phyloP scores from a whole-genome alignment of 129 eudicot genomes.

The Rutidosis leptorrhynchoides region DNA sequence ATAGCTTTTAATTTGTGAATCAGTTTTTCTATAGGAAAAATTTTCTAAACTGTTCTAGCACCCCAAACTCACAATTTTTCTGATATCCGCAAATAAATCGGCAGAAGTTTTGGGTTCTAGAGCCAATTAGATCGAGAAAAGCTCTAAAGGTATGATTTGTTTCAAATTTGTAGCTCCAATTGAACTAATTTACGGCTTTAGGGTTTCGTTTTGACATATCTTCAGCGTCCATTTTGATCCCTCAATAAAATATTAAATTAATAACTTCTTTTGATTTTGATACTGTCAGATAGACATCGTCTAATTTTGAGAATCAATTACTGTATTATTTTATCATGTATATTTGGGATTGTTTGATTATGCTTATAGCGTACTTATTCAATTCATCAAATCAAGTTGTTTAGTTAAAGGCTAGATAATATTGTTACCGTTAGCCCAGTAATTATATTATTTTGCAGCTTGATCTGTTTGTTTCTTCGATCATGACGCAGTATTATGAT shows the following conservation, averaged over 20 bases:
- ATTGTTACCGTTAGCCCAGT: neutral
- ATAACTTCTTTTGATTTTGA: too few relatives aligned
- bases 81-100: neutral
- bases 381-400: neutral
- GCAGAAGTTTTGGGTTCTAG: neutral
- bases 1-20: too few relatives aligned
- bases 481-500: constrained; percentile 66
- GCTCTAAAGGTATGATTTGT: constrained; percentile 22
- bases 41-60: too few relatives aligned
- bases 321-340: too few relatives aligned
- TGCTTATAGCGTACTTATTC: neutral
- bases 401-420: neutral
- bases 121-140: neutral
- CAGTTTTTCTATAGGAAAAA: too few relatives aligned
- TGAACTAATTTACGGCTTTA: constrained; percentile 21
- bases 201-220: constrained; percentile 17
- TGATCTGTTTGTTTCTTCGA: constrained; percentile 8
- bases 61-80: constrained; percentile 8
- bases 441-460: neutral
- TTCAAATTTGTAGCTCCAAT: neutral
- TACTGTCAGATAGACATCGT: too few relatives aligned
- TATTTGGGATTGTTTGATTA: neutral
- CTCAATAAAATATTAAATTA: neutral
- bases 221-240: neutral
- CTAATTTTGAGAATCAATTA: too few relatives aligned